These are phyloP conservation scores for Diaporthe humulicola DNA, from an alignment of 2,329 filamentous ascomycete genomes.

Conservation along the genomic window DNA sequence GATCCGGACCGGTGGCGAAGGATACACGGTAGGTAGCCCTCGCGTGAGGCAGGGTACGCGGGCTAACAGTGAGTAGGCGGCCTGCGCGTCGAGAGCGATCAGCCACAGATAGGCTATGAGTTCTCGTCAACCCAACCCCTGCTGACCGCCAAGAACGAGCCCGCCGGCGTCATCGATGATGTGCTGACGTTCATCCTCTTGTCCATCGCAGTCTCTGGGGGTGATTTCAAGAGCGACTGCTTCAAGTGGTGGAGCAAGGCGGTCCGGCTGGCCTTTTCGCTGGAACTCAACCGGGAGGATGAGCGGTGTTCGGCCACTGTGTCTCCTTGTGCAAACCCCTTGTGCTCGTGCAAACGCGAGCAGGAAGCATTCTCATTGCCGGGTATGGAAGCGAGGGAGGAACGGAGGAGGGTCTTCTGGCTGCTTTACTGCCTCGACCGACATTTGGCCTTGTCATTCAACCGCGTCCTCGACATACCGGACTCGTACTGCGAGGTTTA, in stretches of 20 bases:
- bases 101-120: slow-evolving; percentile 44
- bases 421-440: slow-evolving; percentile 61
- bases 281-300: slow-evolving; percentile 56
- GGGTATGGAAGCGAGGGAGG: slow-evolving; percentile 58
- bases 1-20: slow-evolving; percentile 55
- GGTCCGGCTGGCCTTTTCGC: slow-evolving; percentile 52
- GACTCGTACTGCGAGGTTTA: slow-evolving; percentile 61
- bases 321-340: slow-evolving; percentile 49
- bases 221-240: slow-evolving; percentile 63
- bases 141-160: slow-evolving; percentile 51
- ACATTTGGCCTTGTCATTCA: slow-evolving; percentile 62
- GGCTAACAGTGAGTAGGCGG: slow-evolving; percentile 45
- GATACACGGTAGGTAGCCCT: slow-evolving; percentile 47
- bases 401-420: slow-evolving; percentile 62
- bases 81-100: slow-evolving; percentile 50
- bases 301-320: slow-evolving; percentile 46
- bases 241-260: slow-evolving; percentile 63
- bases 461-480: slow-evolving; percentile 57
- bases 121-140: slow-evolving; percentile 45
- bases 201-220: slow-evolving; percentile 59
- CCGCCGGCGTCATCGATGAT: slow-evolving; percentile 54
- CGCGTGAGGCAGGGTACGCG: neutral
- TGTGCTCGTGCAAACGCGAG: slow-evolving; percentile 50
- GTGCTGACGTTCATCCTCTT: slow-evolving; percentile 61
- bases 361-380: slow-evolving; percentile 45